Base-by-base conservation (phyloP, 495 filamentous ascomycete species). In the Daldinia bambusicola region DNA sequence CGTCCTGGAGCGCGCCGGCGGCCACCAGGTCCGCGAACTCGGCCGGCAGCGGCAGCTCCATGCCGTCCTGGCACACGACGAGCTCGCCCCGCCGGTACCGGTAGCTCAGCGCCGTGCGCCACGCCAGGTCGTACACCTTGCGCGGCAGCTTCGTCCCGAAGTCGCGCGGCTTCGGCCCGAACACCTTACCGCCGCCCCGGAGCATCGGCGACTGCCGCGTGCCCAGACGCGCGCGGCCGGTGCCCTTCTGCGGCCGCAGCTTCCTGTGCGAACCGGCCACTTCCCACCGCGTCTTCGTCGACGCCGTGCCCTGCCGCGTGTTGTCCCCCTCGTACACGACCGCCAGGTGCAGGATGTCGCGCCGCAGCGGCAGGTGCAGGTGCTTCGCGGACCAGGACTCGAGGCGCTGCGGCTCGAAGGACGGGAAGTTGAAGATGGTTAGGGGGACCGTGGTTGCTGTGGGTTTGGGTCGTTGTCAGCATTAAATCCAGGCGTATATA, bases 51-150 rank as follows among this genome's bases (percentile, higher is more conserved):
- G 83, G 80, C 62, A 96, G 81, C 41, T 92, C 88, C 70, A 92
- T 84, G 36, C 85, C 83, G 70, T 91, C 89, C 66, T 93, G 89
- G 69, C 95, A 87, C 52, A 98, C 87, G 53, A 98, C 83, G 78
- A 99, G 80, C 83, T 98, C 91, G 16, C 93, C 94, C 63, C 90
- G 89, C 63, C 87, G 82, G 80, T 94, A 98, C 48, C 96, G 88
- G 80, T 97, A 97, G 70, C 91, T 94, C 61, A 99, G 85, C 1
- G 96, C 96, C 37, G 91, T 98, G 75, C 96, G 89, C 93, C 93
- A 98, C 10, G 96, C 96, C 74, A 96, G 81, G 78, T 98, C 94
- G 81, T 99, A 99, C 53, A 97, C 89, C 85, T 98, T 97, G 71
- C 85, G 85, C 55, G 91, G 94, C 64, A 99, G 84, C 37, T 84